Base-by-base conservation (phyloP, 192 early-diverging fungal species). In the Lunasporangiospora selenospora region DNA sequence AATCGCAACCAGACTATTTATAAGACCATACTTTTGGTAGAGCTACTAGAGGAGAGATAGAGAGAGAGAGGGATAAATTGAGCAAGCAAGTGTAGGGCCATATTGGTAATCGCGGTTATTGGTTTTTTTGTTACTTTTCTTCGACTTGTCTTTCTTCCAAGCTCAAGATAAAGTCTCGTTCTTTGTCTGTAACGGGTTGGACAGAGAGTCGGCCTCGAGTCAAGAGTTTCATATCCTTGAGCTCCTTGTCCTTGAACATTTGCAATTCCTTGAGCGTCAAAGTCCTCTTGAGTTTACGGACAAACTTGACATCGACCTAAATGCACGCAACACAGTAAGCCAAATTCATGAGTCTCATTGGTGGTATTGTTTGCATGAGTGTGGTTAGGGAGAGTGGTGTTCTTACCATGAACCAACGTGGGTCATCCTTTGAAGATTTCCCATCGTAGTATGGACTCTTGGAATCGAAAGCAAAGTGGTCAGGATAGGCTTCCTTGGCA, bases 331-430 rank as follows among this genome's bases (percentile, higher is more conserved):
- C n/a, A n/a, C n/a, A n/a, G n/a, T n/a, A n/a, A 29, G 64, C 18
- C 24, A 12, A 10, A 30, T 29, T 13, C 16, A 41, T 39, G 1
- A 21, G 37, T 7, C 24, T 37, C 21, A n/a, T 43, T 39, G 13
- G 43, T 46, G 19, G 45, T 40, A 1, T 26, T 23, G 2, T 6
- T 21, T 50, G 30, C 13, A 2, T 42, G 26, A 31, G n/a, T 18
- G 38, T n/a, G n/a, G n/a, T n/a, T n/a, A 29, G 36, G 24, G 40
- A 13, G 34, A 54, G 2, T 23, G 2, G 4, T 11, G 42, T 34
- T 31, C 56, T 48, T 84, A 87, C 90, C 88, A 91, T 93, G 64
- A 81, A 92, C 92, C 94, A 95, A 57, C 79, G 90, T 29, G 92
- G 92, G 11, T 85, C 71, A 0, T 84, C 81, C 19, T 77, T 53